phyloP scores from a whole-genome alignment of 164 flowering plant species.

The Echeveria elegans region DNA sequence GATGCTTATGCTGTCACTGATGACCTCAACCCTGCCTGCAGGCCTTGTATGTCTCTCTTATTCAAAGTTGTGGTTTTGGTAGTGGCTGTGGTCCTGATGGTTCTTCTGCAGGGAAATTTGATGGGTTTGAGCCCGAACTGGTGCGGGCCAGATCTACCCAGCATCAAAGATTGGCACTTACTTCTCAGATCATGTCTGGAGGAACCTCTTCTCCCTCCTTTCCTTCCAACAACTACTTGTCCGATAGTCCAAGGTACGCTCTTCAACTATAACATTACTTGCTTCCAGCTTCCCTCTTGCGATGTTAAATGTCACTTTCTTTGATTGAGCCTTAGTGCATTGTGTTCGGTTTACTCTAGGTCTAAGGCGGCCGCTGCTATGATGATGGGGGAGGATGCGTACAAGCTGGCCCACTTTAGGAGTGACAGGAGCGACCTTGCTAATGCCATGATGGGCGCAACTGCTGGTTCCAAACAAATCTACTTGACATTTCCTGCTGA shows the following conservation, averaged over 20 bases:
- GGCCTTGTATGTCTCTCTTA: constrained; percentile 70
- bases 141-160: constrained; percentile 41
- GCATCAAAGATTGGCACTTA: constrained; percentile 35
- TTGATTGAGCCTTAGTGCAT: neutral
- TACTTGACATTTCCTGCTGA: constrained; percentile 26
- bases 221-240: constrained; percentile 40
- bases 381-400: constrained; percentile 54
- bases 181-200: constrained; percentile 39
- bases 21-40: constrained; percentile 38
- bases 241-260: neutral
- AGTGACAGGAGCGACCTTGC: constrained; percentile 43
- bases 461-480: constrained; percentile 28
- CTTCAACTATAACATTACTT: neutral
- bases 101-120: constrained; percentile 29
- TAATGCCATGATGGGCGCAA: constrained; percentile 28
- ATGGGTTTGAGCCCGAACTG: constrained; percentile 47
- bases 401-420: constrained; percentile 36
- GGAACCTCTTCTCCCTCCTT: constrained; percentile 39
- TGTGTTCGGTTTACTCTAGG: constrained; percentile 21
- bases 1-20: constrained; percentile 34
- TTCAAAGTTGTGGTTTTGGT: too few relatives aligned
- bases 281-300: too few relatives aligned
- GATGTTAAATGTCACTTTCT: neutral
- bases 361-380: constrained; percentile 42
- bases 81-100: neutral